These are phyloP conservation scores for Encephalitozoon hellem DNA, from an alignment of 371 early-diverging fungal genomes.

Conservation along the genomic window DNA sequence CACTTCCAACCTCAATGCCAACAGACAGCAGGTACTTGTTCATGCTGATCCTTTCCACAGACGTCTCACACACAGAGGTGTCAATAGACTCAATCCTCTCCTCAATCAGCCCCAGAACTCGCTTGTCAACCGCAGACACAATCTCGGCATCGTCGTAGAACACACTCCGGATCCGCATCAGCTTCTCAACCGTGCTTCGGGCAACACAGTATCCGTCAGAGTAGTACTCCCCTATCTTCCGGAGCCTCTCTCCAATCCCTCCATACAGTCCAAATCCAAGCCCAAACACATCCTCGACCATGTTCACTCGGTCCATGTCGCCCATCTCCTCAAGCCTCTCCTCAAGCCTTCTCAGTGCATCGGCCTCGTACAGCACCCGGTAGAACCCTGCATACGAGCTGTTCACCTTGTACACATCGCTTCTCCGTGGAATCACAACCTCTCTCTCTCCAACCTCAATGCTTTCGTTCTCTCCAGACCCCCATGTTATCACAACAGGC, in stretches of 20 bases:
- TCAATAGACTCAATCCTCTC: not conserved
- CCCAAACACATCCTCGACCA: slow-evolving; percentile 24
- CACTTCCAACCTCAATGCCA: not conserved
- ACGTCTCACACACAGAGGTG: not conserved
- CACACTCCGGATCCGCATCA: slow-evolving; percentile 58
- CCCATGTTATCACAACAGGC: slow-evolving; percentile 65
- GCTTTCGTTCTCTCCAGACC: slow-evolving; percentile 64
- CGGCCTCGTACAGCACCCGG: slow-evolving; percentile 65
- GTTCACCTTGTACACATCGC: slow-evolving; percentile 64
- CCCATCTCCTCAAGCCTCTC: not conserved
- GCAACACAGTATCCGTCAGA: slow-evolving; percentile 54
- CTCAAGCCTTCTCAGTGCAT: slow-evolving; percentile 20
- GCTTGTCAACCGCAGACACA: slow-evolving; percentile 26
- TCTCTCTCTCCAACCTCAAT: slow-evolving; percentile 4
- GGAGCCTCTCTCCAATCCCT: not conserved
- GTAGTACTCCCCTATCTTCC: slow-evolving; percentile 6
- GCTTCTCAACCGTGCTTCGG: slow-evolving; percentile 60
- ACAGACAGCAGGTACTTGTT: not conserved
- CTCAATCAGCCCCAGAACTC: not conserved
- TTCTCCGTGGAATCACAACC: not conserved
- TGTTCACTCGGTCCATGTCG: slow-evolving; percentile 17
- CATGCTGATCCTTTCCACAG: not conserved
- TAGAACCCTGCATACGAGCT: slow-evolving; percentile 64
- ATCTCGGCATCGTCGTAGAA: slow-evolving; percentile 61
- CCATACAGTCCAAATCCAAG: slow-evolving; percentile 15